Base-by-base conservation (phyloP, 2,329 filamentous ascomycete genomes). In the Diaporthe batatas region DNA sequence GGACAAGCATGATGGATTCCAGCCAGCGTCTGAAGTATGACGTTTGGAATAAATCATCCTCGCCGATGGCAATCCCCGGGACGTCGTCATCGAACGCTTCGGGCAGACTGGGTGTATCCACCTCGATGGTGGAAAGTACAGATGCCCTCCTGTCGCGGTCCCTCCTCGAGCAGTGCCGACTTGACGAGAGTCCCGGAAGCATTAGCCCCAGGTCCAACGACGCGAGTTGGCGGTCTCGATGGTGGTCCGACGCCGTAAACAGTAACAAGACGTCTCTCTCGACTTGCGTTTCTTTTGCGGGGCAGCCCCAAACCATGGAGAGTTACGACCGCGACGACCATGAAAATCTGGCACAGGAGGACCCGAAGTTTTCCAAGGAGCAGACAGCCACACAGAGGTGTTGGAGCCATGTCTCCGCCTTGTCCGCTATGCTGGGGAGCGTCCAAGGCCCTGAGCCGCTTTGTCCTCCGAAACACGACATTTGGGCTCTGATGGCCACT, bases 81-180 rank as follows among this genome's bases (percentile, higher is more conserved):
- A 44, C n/a, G 14, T 34, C 58, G 3, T 54, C 57, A 21, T 21
- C 51, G 12, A 65, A 21, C 8, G 44, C 12, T 1, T 16, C 57
- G 8, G 67, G 65, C 1, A 51, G 32, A 23, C 16, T 42, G 21
- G 51, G 44, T 18, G 16, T 72, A 23, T 62, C 57, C 36, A 68
- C 58, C 11, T 74, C 73, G 21, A 51, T 70, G 12, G 57, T 71
- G 11, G 70, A 64, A 25, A 70, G 59, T 18, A 32, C 32, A 51
- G 73, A 72, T 34, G 70, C 32, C 21, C 44, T 58, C 7, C 57
- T 74, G 3, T 74, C 73, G 8, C 54, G 53, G 25, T 74, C 70
- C 10, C 39, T 72, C 29, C 42, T 74, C 14, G 70, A 74, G 49
- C 73, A 74, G 29, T 74, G 70, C 39, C 70, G 65, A 8, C 39